A percentile compares a stretch with the other conserved stretches of the same genome.
phyloP scores from a whole-genome alignment of 169 alveolate species.

The Cryptosporidium parvum region DNA sequence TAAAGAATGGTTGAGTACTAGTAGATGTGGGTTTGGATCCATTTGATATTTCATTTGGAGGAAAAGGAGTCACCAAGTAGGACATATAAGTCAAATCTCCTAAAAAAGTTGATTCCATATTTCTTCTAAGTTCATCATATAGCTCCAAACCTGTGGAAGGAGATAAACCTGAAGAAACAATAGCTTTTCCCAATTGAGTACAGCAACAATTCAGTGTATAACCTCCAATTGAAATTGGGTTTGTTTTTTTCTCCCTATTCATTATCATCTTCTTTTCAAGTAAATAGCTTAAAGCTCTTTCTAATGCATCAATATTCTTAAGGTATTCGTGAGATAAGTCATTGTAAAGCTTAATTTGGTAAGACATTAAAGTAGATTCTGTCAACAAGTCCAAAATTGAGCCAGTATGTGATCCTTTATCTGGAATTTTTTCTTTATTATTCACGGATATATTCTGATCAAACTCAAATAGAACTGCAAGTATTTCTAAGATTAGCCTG shows the following conservation, averaged over 20 bases:
- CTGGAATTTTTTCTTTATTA: neutral
- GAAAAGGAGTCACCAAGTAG: constrained; percentile 50
- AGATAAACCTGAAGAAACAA: constrained; percentile 59
- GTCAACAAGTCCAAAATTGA: constrained; percentile 29
- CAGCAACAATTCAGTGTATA: constrained; percentile 20
- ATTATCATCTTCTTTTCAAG: constrained; percentile 28
- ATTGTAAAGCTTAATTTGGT: constrained; percentile 19
- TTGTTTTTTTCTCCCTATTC: neutral
- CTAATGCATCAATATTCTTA: neutral
- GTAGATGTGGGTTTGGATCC: neutral
- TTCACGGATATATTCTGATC: neutral
- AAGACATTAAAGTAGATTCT: constrained; percentile 43
- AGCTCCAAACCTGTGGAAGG: constrained; percentile 54
- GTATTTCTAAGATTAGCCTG: constrained; percentile 40
- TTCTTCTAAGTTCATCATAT: constrained; percentile 11
- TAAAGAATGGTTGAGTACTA: constrained; percentile 24
- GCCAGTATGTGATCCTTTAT: neutral
- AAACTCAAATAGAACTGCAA: constrained; percentile 26
- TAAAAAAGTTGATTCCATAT: neutral
- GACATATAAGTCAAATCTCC: constrained; percentile 15
- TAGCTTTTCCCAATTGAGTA: constrained; percentile 42
- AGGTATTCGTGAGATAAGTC: neutral
- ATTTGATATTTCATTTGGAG: neutral
- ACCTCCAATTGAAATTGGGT: neutral
- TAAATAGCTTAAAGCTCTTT: constrained; percentile 11